Evolutionary conservation across 1,284 basidiomycete genomes (phyloP), one percentile per base, ranked within the genome.

Genomic region (Ganoderma sinense): DNA sequence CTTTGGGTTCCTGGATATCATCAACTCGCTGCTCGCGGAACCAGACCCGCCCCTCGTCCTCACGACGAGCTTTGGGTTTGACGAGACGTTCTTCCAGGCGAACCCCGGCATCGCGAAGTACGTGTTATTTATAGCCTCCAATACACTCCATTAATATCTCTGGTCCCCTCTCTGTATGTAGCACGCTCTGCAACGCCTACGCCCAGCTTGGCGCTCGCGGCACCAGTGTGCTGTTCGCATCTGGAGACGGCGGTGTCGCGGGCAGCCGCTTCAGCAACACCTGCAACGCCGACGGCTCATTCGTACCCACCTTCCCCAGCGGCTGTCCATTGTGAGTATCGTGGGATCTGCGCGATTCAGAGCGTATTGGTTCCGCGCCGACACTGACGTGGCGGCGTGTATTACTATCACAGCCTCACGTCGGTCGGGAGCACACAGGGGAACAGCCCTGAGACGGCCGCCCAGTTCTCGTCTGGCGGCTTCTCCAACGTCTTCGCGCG

Each of bases 271-370:
- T 86, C n/a, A 85, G 80, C 7, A n/a, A 26, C n/a, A 84, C 84
- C 60, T 82, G 70, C 45, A 76, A 76, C 23, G 75, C 81, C 20
- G 48, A 53, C 23, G 64, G 39, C 29, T 55, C 45, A 26, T 93
- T 93, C 86, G 86, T 91, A 67, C 91, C 91, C n/a, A 81, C 77
- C 0, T 93, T 94, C 85, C 92, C 92, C 13, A 83, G 87, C 29
- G 78, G 78, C 11, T 86, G 89, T 88, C 68, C 85, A 84, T 55
- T 85, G 89, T 88, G 79, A 77, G 81, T 64, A n/a, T n/a, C 45
- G n/a, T 48, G n/a, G 8, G n/a, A 48, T n/a, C n/a, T 23, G 45
- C 45, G 4, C 45, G 7, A 11, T 39, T 39, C 36, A 39, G 36
- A 20, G n/a, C 4, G 68, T 36, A 29, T 56, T 67, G 18, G 39